Evolutionary conservation across 768 basidiomycete species (phyloP).

Genomic region (Rhizopogon vesiculosus): DNA sequence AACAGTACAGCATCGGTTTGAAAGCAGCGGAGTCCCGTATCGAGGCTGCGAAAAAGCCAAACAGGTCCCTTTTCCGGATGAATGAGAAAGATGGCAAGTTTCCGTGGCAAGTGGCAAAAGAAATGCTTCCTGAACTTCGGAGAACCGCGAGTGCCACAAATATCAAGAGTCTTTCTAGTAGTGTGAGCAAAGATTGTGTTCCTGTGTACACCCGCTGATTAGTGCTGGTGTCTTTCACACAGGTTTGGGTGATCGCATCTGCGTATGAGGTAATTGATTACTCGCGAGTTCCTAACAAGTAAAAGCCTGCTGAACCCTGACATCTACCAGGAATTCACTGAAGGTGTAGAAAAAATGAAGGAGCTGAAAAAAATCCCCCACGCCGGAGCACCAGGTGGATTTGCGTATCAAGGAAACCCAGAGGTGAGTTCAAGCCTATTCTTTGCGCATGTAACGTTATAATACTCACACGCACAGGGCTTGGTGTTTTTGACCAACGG

Average conservation of each 20-base stretch:
- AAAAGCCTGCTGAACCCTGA: neutral
- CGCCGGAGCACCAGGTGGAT: neutral
- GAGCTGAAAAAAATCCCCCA: neutral
- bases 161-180: neutral
- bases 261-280: slow-evolving; percentile 9
- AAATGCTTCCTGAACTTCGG: slow-evolving; percentile 2
- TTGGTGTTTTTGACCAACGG: slow-evolving; percentile 18
- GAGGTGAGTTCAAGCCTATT: neutral
- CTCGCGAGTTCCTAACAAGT: neutral
- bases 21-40: slow-evolving; percentile 16
- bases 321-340: slow-evolving; percentile 2
- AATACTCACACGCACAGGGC: slow-evolving; percentile 6
- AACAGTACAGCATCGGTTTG: slow-evolving; percentile 28
- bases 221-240: neutral
- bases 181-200: neutral
- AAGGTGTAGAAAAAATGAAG: slow-evolving; percentile 5
- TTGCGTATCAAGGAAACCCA: neutral
- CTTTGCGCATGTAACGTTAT: neutral
- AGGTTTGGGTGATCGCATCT: slow-evolving; percentile 14
- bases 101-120: slow-evolving; percentile 3
- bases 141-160: neutral
- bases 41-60: neutral
- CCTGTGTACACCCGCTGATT: too few species aligned
- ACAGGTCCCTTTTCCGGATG: neutral
- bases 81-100: neutral